These are phyloP conservation scores for Mimosa pudica DNA, from an alignment of 306 rosid species.

Conservation along the genomic window DNA sequence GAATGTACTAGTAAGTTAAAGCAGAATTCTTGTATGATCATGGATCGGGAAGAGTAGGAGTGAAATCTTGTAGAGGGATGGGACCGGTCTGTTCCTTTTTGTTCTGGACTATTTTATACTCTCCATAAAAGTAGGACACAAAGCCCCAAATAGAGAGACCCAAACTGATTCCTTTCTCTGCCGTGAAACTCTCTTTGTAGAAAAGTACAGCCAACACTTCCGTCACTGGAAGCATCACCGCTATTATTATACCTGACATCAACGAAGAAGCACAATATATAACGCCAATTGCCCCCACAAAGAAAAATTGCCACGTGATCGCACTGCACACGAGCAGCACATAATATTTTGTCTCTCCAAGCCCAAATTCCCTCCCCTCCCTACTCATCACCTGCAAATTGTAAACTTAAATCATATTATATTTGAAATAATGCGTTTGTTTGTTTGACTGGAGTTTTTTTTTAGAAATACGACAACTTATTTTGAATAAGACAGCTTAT, in stretches of 20 bases:
- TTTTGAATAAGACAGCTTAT: no score
- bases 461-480: no score
- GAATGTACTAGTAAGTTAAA: neutral
- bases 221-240: slow-evolving; percentile 57
- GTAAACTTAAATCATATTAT: neutral
- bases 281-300: slow-evolving; percentile 75
- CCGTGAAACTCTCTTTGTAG: slow-evolving; percentile 64
- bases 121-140: slow-evolving; percentile 81
- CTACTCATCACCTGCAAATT: slow-evolving; percentile 57
- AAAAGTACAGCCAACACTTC: slow-evolving; percentile 69
- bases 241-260: slow-evolving; percentile 60
- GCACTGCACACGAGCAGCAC: slow-evolving; percentile 54
- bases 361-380: slow-evolving; percentile 62
- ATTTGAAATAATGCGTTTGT: neutral
- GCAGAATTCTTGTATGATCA: neutral
- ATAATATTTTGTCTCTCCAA: slow-evolving; percentile 64
- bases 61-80: slow-evolving; percentile 25
- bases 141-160: slow-evolving; percentile 84
- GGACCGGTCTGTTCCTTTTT: slow-evolving; percentile 2
- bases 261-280: slow-evolving; percentile 73
- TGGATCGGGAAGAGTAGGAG: slow-evolving; percentile 31
- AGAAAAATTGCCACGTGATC: slow-evolving; percentile 71
- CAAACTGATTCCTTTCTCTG: slow-evolving; percentile 72
- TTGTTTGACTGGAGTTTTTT: no score
- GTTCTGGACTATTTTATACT: slow-evolving; percentile 47